Evolutionary conservation across 257 asterid genomes (phyloP).

Genomic region (Primulina huaijiensis): DNA sequence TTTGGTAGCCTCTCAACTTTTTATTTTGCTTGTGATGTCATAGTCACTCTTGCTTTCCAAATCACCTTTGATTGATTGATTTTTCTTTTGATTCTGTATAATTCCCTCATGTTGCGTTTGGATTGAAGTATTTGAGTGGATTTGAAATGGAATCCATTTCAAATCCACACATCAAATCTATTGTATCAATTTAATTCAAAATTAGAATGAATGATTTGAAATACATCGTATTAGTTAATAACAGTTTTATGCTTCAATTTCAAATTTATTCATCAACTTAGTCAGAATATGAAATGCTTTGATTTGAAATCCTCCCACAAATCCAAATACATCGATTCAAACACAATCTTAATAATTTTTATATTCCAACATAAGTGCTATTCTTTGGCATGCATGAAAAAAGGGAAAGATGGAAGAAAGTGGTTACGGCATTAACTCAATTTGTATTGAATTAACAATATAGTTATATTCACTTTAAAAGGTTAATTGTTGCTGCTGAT

Average conservation of each 20-base stretch:
- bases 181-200: too few relatives aligned
- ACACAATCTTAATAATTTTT: background rate
- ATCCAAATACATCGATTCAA: too few relatives aligned
- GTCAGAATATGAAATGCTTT: too few relatives aligned
- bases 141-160: too few relatives aligned
- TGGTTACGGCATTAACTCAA: background rate
- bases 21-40: background rate
- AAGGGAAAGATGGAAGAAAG: slow-evolving; percentile 15
- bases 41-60: slow-evolving; percentile 22
- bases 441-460: background rate
- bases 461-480: background rate
- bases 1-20: slow-evolving; percentile 23
- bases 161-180: too few relatives aligned
- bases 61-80: background rate
- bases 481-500: slow-evolving; percentile 12
- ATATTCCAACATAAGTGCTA: slow-evolving; percentile 5
- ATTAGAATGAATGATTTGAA: too few relatives aligned
- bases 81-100: slow-evolving; percentile 3
- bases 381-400: slow-evolving; percentile 22
- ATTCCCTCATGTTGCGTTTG: background rate
- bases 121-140: too few relatives aligned
- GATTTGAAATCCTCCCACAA: too few relatives aligned
- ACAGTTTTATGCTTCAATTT: too few relatives aligned
- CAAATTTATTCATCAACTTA: too few relatives aligned
- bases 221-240: too few relatives aligned